Conservation (phyloP, 1,139 yeast species). For the Blastobotrys elegans region DNA sequence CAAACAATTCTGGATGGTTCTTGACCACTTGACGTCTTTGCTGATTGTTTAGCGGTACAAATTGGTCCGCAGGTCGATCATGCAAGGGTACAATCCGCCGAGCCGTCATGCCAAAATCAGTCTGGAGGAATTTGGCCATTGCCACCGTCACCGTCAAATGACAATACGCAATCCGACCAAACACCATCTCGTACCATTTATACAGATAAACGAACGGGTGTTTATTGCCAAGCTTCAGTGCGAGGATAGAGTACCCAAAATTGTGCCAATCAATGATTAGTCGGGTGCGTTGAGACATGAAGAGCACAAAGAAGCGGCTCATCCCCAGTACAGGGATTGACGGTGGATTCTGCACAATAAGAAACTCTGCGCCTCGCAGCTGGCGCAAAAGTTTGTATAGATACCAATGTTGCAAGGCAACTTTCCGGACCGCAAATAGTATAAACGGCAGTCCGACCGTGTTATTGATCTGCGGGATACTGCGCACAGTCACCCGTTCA, state of each 20-base stretch:
- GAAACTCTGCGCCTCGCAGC: conserved; percentile 59
- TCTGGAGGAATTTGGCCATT: conserved; percentile 58
- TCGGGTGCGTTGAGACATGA: conserved; percentile 54
- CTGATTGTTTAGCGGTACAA: conserved; percentile 45
- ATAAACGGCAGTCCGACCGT: conserved; percentile 46
- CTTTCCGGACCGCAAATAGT: conserved; percentile 56
- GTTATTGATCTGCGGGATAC: conserved; percentile 45
- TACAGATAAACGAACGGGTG: conserved; percentile 64
- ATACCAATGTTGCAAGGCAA: conserved; percentile 48
- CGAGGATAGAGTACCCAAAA: conserved; percentile 78
- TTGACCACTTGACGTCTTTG: conserved; percentile 38
- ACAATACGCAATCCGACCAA: conserved; percentile 60
- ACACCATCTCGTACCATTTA: conserved; percentile 37
- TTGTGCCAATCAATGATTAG: conserved; percentile 96
- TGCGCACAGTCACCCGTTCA: conserved; percentile 28
- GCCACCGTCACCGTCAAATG: conserved; percentile 77
- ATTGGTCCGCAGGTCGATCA: conserved; percentile 50
- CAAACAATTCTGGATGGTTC: conserved; percentile 39
- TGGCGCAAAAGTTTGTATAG: conserved; percentile 46
- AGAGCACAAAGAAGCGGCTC: conserved; percentile 48
- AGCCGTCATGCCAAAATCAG: conserved; percentile 48
- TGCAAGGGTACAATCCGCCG: conserved; percentile 37
- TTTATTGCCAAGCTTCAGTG: conserved; percentile 49
- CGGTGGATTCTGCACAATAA: conserved; percentile 89
- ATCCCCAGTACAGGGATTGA: conserved; percentile 75